Evolutionary conservation across 768 basidiomycete species (phyloP).

Genomic region (Amyloporia xantha): DNA sequence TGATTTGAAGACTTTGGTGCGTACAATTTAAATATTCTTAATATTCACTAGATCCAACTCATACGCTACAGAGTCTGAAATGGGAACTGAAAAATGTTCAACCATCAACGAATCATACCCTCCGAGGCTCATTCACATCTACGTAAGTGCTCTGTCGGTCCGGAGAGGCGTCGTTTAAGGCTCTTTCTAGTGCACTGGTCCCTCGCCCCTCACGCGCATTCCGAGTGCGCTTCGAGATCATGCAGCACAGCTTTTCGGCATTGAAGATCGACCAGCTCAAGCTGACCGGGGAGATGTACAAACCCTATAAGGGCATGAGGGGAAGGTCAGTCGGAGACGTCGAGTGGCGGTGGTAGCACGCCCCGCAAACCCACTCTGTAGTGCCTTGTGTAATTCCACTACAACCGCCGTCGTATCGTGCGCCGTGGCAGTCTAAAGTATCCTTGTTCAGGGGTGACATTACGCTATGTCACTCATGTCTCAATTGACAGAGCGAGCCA

Average conservation of each 20-base stretch:
- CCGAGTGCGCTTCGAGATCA: conserved; percentile 64
- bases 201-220: conserved; percentile 72
- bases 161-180: background rate
- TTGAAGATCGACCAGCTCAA: conserved; percentile 84
- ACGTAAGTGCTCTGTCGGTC: conserved; percentile 34
- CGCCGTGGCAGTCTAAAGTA: too few relatives aligned
- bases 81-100: conserved; percentile 73
- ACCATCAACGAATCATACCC: conserved; percentile 58
- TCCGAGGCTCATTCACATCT: conserved; percentile 75
- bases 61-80: conserved; percentile 46
- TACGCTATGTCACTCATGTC: too few relatives aligned
- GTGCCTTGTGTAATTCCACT: too few relatives aligned
- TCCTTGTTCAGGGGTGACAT: too few relatives aligned
- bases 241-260: conserved; percentile 65
- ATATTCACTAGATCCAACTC: background rate
- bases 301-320: conserved; percentile 89
- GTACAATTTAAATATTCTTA: background rate
- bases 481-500: too few relatives aligned
- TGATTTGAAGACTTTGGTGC: conserved; percentile 38
- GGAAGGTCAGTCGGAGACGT: conserved; percentile 58
- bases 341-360: conserved; percentile 44
- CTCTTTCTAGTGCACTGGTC: conserved; percentile 28
- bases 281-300: conserved; percentile 73
- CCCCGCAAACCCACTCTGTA: too few relatives aligned
- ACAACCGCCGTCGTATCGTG: too few relatives aligned